Evolutionary conservation across 1,284 basidiomycete genomes (phyloP).

Genomic region (Leucoagaricus sp.): DNA sequence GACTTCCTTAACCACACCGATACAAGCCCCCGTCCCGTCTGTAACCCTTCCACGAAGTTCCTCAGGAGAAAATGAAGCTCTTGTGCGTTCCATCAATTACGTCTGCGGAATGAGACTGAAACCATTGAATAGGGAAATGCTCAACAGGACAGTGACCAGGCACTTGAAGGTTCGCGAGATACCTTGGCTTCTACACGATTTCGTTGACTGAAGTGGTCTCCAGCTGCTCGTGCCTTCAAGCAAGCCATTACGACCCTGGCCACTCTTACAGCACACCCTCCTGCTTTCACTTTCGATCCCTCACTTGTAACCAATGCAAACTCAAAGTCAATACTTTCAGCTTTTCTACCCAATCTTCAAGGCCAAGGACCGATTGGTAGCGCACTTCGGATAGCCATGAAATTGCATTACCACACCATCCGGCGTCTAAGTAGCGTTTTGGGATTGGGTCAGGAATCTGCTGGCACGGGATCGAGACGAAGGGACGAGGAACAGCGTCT

Average conservation of each 20-base stretch:
- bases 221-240: constrained; percentile 71
- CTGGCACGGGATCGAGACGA: constrained; percentile 44
- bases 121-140: constrained; percentile 17
- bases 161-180: constrained; percentile 46
- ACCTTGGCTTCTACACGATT: not conserved
- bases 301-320: constrained; percentile 41
- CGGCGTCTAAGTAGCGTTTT: constrained; percentile 41
- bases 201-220: not conserved
- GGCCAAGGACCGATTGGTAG: constrained; percentile 73
- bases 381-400: constrained; percentile 61
- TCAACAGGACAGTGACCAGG: constrained; percentile 41
- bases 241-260: constrained; percentile 66
- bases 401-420: constrained; percentile 58
- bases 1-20: not conserved
- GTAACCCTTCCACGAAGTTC: not conserved
- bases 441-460: constrained; percentile 37
- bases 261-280: constrained; percentile 58
- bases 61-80: not conserved
- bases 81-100: constrained; percentile 9
- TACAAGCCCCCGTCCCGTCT: not conserved
- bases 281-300: constrained; percentile 54
- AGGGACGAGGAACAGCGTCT: constrained; percentile 62
- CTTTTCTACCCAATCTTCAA: constrained; percentile 65
- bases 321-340: constrained; percentile 56
- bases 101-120: constrained; percentile 6